Evolutionary conservation across 352 stramenopile genomes (phyloP).

Genomic region (Plasmopara halstedii): DNA sequence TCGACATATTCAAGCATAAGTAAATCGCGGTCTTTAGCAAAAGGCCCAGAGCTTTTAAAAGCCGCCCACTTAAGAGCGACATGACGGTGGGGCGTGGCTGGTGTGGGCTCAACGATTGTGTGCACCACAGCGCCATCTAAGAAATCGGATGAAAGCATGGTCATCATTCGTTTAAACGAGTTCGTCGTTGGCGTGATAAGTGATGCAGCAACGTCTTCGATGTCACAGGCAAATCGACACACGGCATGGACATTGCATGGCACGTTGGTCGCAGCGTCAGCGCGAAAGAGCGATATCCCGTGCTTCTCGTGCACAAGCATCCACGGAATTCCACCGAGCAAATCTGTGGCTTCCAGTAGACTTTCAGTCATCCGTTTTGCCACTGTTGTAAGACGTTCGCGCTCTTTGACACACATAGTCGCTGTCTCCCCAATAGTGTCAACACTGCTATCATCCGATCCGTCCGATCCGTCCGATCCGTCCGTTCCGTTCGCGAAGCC

Average conservation of each 20-base stretch:
- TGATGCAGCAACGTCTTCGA: conserved; percentile 75
- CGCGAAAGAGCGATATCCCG: conserved; percentile 76
- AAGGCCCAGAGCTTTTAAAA: conserved; percentile 77
- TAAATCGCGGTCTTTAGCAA: conserved; percentile 73
- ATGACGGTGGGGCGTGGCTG: conserved; percentile 62
- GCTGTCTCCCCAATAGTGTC: conserved; percentile 5
- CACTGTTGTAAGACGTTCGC: conserved; percentile 56
- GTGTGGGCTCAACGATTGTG: conserved; percentile 69
- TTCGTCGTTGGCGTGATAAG: conserved; percentile 76
- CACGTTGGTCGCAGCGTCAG: conserved; percentile 44
- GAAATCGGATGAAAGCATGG: conserved; percentile 78
- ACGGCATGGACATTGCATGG: conserved; percentile 84
- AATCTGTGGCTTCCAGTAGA: conserved; percentile 65
- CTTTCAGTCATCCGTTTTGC: conserved; percentile 79
- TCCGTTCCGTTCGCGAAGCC: conserved; percentile 17
- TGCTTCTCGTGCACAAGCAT: conserved; percentile 72
- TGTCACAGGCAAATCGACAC: conserved; percentile 71
- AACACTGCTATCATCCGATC: conserved; percentile 8
- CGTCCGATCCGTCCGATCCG: conserved; percentile 12
- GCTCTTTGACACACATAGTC: conserved; percentile 44
- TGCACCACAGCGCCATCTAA: conserved; percentile 73
- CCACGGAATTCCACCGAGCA: conserved; percentile 68
- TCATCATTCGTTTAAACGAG: conserved; percentile 82
- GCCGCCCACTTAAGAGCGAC: conserved; percentile 80
- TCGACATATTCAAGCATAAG: conserved; percentile 84